A percentile compares a stretch with the other conserved stretches of the same genome.
phyloP scores from a whole-genome alignment of 2,329 filamentous ascomycete species.

The Diplodia corticola region DNA sequence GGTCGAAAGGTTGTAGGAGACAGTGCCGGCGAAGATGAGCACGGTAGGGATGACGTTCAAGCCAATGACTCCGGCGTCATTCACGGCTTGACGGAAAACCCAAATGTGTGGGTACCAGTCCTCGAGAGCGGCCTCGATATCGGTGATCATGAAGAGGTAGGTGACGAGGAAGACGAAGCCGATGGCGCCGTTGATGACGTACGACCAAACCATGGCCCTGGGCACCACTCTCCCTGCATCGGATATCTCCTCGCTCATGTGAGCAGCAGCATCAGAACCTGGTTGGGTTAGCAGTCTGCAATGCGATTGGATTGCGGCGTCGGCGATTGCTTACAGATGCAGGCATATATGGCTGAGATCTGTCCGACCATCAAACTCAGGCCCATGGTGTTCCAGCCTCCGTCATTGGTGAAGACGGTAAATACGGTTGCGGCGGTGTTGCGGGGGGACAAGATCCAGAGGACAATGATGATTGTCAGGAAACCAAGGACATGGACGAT shows the following conservation, averaged over 20 bases:
- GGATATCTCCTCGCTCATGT: slow-evolving; percentile 25
- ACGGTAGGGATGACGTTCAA: slow-evolving; percentile 25
- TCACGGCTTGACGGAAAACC: slow-evolving; percentile 22
- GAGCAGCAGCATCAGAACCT: slow-evolving; percentile 20
- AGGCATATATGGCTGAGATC: slow-evolving; percentile 37
- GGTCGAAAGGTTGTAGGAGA: slow-evolving; percentile 25
- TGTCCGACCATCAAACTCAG: slow-evolving; percentile 45
- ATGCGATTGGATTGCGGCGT: no score
- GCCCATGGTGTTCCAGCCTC: slow-evolving; percentile 43
- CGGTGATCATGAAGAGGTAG: slow-evolving; percentile 27
- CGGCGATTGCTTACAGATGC: slow-evolving; percentile 24
- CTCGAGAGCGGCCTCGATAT: slow-evolving; percentile 9
- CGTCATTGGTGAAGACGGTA: slow-evolving; percentile 39
- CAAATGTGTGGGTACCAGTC: slow-evolving; percentile 20
- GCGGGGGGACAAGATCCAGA: slow-evolving; percentile 39
- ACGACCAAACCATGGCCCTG: slow-evolving; percentile 25
- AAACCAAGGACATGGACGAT: slow-evolving; percentile 48
- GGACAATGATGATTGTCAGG: slow-evolving; percentile 44
- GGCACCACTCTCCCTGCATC: slow-evolving; percentile 24
- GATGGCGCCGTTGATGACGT: slow-evolving; percentile 24
- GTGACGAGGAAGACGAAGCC: slow-evolving; percentile 26
- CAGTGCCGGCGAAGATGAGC: slow-evolving; percentile 24
- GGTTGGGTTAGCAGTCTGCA: not conserved
- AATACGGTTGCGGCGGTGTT: slow-evolving; percentile 35
- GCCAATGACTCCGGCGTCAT: slow-evolving; percentile 21